phyloP scores from a whole-genome alignment of 2,329 filamentous ascomycete genomes.

The Aspergillus sp. region DNA sequence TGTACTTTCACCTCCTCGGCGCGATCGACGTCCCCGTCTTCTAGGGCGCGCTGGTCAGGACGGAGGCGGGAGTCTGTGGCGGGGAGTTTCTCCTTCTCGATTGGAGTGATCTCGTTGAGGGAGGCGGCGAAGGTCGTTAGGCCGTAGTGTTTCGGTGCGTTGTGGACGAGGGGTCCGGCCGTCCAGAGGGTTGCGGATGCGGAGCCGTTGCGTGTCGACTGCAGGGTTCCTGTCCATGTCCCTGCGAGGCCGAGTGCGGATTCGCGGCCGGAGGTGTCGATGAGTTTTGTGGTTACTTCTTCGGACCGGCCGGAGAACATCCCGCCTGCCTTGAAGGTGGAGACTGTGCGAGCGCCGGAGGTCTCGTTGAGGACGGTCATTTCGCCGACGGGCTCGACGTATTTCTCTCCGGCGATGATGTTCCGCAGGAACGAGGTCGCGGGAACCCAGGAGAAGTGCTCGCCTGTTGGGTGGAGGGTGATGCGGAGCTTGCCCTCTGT shows the following conservation, averaged over 20 bases:
- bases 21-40: conserved; percentile 78
- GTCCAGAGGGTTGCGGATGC: conserved; percentile 75
- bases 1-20: conserved; percentile 82
- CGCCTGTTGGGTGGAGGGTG: conserved; percentile 73
- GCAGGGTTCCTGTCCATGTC: conserved; percentile 81
- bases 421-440: conserved; percentile 93
- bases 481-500: conserved; percentile 87
- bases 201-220: conserved; percentile 67
- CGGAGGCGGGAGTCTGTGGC: conserved; percentile 82
- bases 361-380: conserved; percentile 87
- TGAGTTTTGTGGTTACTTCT: conserved; percentile 79
- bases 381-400: conserved; percentile 89
- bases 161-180: conserved; percentile 76
- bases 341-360: conserved; percentile 79
- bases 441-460: conserved; percentile 85
- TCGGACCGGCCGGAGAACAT: conserved; percentile 97
- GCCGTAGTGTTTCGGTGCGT: conserved; percentile 80
- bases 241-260: conserved; percentile 73
- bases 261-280: conserved; percentile 67
- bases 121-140: conserved; percentile 83
- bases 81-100: conserved; percentile 76
- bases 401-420: conserved; percentile 97
- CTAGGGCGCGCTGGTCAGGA: conserved; percentile 84
- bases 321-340: conserved; percentile 90
- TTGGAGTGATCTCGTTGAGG: conserved; percentile 82